These are phyloP conservation scores for Eucommia ulmoides DNA, from an alignment of 257 asterid genomes.

Conservation along the genomic window DNA sequence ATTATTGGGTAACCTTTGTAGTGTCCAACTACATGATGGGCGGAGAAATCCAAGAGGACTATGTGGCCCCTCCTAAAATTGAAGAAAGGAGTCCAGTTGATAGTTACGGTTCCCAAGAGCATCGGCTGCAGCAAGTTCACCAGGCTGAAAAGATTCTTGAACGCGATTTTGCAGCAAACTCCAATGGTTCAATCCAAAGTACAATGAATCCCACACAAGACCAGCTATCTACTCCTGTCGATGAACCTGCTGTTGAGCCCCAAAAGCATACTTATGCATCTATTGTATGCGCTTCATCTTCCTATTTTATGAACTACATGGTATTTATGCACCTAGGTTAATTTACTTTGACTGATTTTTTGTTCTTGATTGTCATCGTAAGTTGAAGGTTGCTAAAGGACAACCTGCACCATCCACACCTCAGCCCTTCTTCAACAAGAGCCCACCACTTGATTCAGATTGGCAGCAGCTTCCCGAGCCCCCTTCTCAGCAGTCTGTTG, in stretches of 20 bases:
- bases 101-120: slow-evolving; percentile 42
- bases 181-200: slow-evolving; percentile 69
- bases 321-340: too few species aligned
- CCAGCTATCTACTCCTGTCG: slow-evolving; percentile 42
- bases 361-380: slow-evolving; percentile 6
- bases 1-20: slow-evolving; percentile 30
- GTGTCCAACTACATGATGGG: slow-evolving; percentile 50
- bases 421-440: slow-evolving; percentile 33
- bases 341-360: neutral
- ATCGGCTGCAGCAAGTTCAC: slow-evolving; percentile 45
- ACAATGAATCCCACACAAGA: slow-evolving; percentile 44
- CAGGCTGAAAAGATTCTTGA: slow-evolving; percentile 52
- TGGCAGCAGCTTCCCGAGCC: slow-evolving; percentile 53
- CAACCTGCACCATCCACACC: slow-evolving; percentile 39
- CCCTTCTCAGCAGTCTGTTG: slow-evolving; percentile 34
- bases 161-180: slow-evolving; percentile 40
- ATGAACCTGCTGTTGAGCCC: slow-evolving; percentile 63
- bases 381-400: slow-evolving; percentile 65
- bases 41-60: slow-evolving; percentile 62
- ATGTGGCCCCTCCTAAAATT: slow-evolving; percentile 27
- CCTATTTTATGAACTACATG: neutral
- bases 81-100: slow-evolving; percentile 40
- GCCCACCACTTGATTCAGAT: slow-evolving; percentile 32
- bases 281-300: slow-evolving; percentile 48
- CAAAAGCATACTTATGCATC: slow-evolving; percentile 96